Evolutionary conservation across 352 stramenopile genomes (phyloP).

Genomic region (Phytopythium sindhum): DNA sequence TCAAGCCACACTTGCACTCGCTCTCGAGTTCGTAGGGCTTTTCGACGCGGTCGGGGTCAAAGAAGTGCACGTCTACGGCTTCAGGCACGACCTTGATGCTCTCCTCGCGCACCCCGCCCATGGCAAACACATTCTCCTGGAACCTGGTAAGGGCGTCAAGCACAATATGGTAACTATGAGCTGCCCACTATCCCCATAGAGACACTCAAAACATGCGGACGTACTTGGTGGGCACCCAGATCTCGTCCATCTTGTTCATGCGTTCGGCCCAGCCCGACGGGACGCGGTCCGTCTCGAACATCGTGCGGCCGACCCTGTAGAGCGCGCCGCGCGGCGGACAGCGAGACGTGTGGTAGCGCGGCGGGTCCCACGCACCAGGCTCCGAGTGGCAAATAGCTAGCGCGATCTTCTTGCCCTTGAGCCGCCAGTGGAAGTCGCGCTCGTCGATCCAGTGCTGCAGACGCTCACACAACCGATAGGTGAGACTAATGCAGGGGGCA

Average conservation of each 20-base stretch:
- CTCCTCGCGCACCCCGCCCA: constrained; percentile 46
- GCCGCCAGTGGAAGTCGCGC: constrained; percentile 56
- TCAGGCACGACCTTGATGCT: constrained; percentile 81
- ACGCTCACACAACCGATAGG: background rate
- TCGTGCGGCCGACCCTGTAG: constrained; percentile 88
- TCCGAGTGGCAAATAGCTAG: constrained; percentile 92
- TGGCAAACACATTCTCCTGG: constrained; percentile 67
- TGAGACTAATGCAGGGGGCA: background rate
- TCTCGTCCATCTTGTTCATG: constrained; percentile 92
- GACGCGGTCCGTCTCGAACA: constrained; percentile 95
- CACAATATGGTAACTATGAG: background rate
- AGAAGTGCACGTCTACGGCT: constrained; percentile 89
- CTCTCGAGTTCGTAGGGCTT: constrained; percentile 45
- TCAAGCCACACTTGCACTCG: constrained; percentile 28
- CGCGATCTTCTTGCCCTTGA: constrained; percentile 34
- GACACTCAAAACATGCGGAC: background rate
- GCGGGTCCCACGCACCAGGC: constrained; percentile 88
- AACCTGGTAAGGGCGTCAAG: constrained; percentile 33
- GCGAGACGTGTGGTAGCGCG: constrained; percentile 60
- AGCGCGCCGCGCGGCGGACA: constrained; percentile 48
- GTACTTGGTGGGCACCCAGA: constrained; percentile 88
- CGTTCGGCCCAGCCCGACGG: constrained; percentile 83
- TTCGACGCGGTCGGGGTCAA: constrained; percentile 53
- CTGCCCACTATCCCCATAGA: background rate
- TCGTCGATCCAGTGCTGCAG: constrained; percentile 71